Percentiles rank a stretch among this genome's conserved stretches.
Conservation (phyloP, 2,329 filamentous ascomycete species). For the Incumbomyces delicatus region DNA sequence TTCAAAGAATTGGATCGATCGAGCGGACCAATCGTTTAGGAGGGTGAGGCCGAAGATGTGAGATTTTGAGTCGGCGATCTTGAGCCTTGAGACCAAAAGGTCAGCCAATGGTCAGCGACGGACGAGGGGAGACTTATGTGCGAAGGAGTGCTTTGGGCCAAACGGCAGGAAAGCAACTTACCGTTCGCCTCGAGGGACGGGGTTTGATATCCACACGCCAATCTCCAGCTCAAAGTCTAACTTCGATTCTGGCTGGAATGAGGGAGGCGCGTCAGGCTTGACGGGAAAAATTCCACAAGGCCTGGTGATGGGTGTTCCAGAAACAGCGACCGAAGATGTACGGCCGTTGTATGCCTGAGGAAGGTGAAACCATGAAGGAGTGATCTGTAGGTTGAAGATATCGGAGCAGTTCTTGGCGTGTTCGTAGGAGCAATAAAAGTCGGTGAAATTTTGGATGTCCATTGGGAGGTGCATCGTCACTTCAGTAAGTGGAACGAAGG, state of each 20-base stretch:
- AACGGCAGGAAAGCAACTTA: neutral
- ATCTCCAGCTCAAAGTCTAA: slow-evolving; percentile 45
- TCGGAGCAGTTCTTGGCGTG: slow-evolving; percentile 9
- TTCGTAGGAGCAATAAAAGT: slow-evolving; percentile 13
- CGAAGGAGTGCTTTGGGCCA: neutral
- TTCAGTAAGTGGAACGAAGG: slow-evolving; percentile 1
- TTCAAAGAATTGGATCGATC: slow-evolving; percentile 52
- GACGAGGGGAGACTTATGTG: too few relatives aligned
- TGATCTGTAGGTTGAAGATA: slow-evolving; percentile 5
- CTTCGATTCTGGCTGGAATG: slow-evolving; percentile 29
- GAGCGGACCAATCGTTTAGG: slow-evolving; percentile 29
- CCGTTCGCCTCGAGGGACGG: slow-evolving; percentile 28
- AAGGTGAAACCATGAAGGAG: slow-evolving; percentile 6
- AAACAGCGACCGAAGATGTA: slow-evolving; percentile 9
- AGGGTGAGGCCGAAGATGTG: slow-evolving; percentile 56
- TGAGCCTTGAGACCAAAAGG: slow-evolving; percentile 18
- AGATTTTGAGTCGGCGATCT: slow-evolving; percentile 35
- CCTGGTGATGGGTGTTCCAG: slow-evolving; percentile 32
- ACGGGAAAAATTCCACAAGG: slow-evolving; percentile 36
- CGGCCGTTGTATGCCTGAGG: slow-evolving; percentile 13
- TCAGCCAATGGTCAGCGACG: too few relatives aligned
- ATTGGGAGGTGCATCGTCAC: slow-evolving; percentile 11
- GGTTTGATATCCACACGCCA: slow-evolving; percentile 35
- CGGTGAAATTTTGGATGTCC: slow-evolving; percentile 9
- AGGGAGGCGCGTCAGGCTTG: neutral